Percentiles rank a stretch among this genome's conserved stretches.
phyloP scores from a whole-genome alignment of 352 stramenopile genomes.

The Globisporangium parvum region DNA sequence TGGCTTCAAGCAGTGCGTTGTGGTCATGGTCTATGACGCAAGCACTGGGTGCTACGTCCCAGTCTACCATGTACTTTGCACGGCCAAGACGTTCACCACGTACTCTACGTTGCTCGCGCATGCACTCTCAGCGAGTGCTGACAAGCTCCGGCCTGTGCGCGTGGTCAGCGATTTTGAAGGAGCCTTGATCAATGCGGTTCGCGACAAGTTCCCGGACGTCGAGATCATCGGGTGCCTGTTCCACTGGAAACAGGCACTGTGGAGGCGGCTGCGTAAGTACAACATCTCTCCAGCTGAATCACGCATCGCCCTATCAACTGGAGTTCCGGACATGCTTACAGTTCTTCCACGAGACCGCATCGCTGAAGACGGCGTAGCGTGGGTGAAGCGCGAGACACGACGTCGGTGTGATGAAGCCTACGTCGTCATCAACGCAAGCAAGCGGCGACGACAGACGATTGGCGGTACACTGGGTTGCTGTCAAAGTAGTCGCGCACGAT shows the following conservation, averaged over 20 bases:
- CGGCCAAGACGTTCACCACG: not conserved
- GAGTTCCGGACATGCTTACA: not conserved
- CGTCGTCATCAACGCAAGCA: too few species aligned
- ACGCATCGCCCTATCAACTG: not conserved
- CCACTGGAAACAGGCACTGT: not conserved
- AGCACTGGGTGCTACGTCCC: not conserved
- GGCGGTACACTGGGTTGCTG: too few species aligned
- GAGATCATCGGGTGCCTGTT: not conserved
- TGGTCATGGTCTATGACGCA: not conserved
- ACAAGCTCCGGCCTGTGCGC: not conserved
- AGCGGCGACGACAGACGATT: too few species aligned
- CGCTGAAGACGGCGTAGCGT: too few species aligned
- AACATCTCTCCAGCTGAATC: not conserved
- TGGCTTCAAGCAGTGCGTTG: not conserved
- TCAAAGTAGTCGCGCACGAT: too few species aligned
- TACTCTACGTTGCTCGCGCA: not conserved
- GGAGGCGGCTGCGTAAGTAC: not conserved
- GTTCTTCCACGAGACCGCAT: not conserved
- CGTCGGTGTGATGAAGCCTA: too few species aligned
- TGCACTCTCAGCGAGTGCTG: not conserved
- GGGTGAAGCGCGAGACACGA: too few species aligned
- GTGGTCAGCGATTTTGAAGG: not conserved
- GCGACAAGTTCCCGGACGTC: not conserved
- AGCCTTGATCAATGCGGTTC: not conserved
- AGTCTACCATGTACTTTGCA: not conserved